A percentile compares a stretch with the other conserved stretches of the same genome.
Conservation (phyloP, 1,284 basidiomycete genomes). For the Melampsora americana region DNA sequence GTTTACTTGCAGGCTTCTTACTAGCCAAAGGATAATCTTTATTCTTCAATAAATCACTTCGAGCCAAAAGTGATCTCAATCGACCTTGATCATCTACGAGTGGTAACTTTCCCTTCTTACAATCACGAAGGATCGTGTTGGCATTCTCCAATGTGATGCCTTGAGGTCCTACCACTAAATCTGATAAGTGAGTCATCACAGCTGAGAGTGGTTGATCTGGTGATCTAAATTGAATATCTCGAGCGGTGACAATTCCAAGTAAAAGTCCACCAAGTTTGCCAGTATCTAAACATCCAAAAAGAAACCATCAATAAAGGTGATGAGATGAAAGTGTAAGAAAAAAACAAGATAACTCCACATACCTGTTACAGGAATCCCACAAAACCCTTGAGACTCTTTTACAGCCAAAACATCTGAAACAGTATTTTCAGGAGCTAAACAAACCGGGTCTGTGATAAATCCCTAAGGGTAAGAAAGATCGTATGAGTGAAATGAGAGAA, state of each 20-base stretch:
- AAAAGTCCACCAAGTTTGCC: conserved; percentile 85
- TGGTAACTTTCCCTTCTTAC: conserved; percentile 96
- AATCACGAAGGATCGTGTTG: conserved; percentile 89
- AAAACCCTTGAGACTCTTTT: conserved; percentile 88
- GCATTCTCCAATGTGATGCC: conserved; percentile 88
- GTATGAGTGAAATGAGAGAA: not conserved
- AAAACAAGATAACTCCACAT: conserved; percentile 50
- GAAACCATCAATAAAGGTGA: conserved; percentile 20
- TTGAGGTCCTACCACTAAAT: conserved; percentile 73
- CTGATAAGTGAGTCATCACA: conserved; percentile 76
- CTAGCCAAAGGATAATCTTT: conserved; percentile 93
- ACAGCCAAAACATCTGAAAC: conserved; percentile 91
- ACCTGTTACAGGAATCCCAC: conserved; percentile 97
- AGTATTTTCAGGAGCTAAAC: conserved; percentile 70
- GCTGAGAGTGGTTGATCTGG: conserved; percentile 67
- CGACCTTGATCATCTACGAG: conserved; percentile 73
- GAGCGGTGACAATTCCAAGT: conserved; percentile 91
- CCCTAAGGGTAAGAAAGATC: conserved; percentile 72
- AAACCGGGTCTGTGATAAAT: conserved; percentile 93
- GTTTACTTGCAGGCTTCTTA: conserved; percentile 87
- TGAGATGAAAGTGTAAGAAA: conserved; percentile 24
- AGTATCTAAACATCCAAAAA: conserved; percentile 63
- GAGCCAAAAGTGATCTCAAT: conserved; percentile 81
- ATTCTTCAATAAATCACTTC: conserved; percentile 96
- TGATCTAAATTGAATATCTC: conserved; percentile 91